Conservation (phyloP, 192 early-diverging fungal genomes). For the Thamnidium elegans region DNA sequence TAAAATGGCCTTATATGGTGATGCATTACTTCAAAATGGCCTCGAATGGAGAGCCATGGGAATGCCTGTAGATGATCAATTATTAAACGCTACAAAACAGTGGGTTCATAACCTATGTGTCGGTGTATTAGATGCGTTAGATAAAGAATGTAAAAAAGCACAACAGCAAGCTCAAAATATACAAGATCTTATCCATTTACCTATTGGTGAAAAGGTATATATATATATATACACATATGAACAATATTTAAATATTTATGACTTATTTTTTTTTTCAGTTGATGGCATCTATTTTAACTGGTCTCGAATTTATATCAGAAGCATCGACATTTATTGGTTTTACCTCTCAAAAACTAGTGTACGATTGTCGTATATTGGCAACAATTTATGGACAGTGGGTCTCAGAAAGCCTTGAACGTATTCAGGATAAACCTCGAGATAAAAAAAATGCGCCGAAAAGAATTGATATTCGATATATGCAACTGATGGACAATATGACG, state of each 20-base stretch:
- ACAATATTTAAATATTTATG: neutral
- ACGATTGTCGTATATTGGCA: conserved; percentile 7
- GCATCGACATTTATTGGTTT: conserved; percentile 14
- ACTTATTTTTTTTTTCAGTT: conserved; percentile 1
- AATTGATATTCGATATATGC: conserved; percentile 27
- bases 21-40: conserved; percentile 30
- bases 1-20: conserved; percentile 25
- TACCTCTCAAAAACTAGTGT: conserved; percentile 14
- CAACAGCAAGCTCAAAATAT: conserved; percentile 13
- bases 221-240: neutral
- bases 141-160: conserved; percentile 21
- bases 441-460: neutral
- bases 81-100: conserved; percentile 21
- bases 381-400: conserved; percentile 25
- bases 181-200: conserved; percentile 6
- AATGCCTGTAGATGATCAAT: conserved; percentile 28
- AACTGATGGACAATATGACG: conserved; percentile 19
- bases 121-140: conserved; percentile 18
- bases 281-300: conserved; percentile 20
- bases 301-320: conserved; percentile 23
- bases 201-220: conserved; percentile 27
- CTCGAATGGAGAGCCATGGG: conserved; percentile 41
- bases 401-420: conserved; percentile 13
- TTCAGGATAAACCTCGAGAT: neutral
- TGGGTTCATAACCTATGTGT: conserved; percentile 30